Conservation (phyloP, 352 stramenopile genomes). For the Vaucheria bursata region DNA sequence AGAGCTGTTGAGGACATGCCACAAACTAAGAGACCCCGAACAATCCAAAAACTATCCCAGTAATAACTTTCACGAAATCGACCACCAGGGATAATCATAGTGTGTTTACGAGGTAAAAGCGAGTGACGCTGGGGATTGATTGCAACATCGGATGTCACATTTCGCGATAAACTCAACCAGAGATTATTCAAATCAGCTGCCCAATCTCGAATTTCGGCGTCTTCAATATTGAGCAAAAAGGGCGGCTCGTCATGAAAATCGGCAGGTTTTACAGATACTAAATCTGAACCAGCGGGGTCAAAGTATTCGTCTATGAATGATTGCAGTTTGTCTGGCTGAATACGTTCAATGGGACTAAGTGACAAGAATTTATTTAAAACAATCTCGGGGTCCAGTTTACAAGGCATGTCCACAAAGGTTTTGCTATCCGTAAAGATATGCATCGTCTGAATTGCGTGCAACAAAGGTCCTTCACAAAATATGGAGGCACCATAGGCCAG, state of each 20-base stretch:
- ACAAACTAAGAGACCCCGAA: slow-evolving; percentile 63
- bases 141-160: slow-evolving; percentile 55
- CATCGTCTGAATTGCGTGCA: slow-evolving; percentile 55
- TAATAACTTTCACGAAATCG: slow-evolving; percentile 84
- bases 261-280: slow-evolving; percentile 49
- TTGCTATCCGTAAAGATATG: slow-evolving; percentile 75
- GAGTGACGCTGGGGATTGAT: slow-evolving; percentile 55
- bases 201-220: slow-evolving; percentile 50
- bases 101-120: slow-evolving; percentile 48
- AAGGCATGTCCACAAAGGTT: slow-evolving; percentile 81
- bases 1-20: slow-evolving; percentile 64
- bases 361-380: slow-evolving; percentile 23
- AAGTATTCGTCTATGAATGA: slow-evolving; percentile 62
- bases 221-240: slow-evolving; percentile 51
- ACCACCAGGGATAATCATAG: slow-evolving; percentile 69
- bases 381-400: slow-evolving; percentile 20
- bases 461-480: slow-evolving; percentile 43
- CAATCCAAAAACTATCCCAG: slow-evolving; percentile 84
- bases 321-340: slow-evolving; percentile 39
- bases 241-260: slow-evolving; percentile 58
- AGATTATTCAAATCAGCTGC: slow-evolving; percentile 61
- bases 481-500: no score
- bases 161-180: slow-evolving; percentile 62
- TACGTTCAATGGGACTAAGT: no score
- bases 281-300: slow-evolving; percentile 55